Conservation (phyloP, 106 monocot genomes). For the Platanthera zijinensis region DNA sequence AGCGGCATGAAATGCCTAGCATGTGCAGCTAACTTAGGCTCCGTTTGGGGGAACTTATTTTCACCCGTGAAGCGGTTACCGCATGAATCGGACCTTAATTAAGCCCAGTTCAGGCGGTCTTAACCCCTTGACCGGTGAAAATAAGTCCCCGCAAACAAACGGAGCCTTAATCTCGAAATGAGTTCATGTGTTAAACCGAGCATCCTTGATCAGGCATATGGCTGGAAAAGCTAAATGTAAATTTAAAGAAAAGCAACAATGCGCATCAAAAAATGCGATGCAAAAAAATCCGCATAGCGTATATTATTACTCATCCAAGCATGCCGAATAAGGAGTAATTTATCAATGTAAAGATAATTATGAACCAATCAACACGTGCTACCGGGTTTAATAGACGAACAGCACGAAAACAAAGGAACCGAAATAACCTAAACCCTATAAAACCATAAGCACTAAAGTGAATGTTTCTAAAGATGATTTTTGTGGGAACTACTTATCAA, state of each 20-base stretch:
- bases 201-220: background rate
- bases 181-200: background rate
- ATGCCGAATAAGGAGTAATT: background rate
- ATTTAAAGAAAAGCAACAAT: background rate
- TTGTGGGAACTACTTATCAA: background rate
- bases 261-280: background rate
- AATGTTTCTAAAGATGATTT: background rate
- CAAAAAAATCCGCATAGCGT: background rate
- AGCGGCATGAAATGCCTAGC: too few species aligned
- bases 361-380: background rate
- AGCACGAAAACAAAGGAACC: background rate
- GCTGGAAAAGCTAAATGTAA: background rate
- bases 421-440: background rate
- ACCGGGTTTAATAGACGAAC: background rate
- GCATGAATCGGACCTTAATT: too few species aligned
- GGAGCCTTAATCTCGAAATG: too few species aligned
- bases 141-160: too few species aligned
- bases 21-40: too few species aligned
- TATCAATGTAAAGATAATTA: background rate
- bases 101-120: too few species aligned
- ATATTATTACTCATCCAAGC: background rate
- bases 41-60: too few species aligned
- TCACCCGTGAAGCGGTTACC: too few species aligned
- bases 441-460: background rate
- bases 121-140: too few species aligned